Evolutionary conservation across 305 asterid species (phyloP), one percentile per base, ranked within the genome.

Genomic region (Lippia alba): DNA sequence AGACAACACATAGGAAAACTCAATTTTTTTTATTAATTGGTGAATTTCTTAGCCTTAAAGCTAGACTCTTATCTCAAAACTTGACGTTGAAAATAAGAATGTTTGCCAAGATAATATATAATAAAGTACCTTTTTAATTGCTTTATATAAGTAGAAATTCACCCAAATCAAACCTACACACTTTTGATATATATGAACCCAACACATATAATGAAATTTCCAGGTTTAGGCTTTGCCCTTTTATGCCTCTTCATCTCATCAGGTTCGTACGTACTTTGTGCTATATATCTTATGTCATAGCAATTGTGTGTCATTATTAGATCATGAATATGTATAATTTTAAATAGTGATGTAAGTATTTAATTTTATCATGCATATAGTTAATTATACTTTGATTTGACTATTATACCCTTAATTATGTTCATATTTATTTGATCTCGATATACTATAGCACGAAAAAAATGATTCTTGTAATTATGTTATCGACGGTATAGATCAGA

Each of bases 61-160:
- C n/a, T n/a, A n/a, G 85, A 40, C 63, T 74, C 67, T 66, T 67
- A 68, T 60, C 51, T 66, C 74, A 62, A 65, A 68, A 74, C 94
- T 83, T 88, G 86, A 73, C 86, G 82, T 88, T 72, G 53, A 85
- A 88, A 84, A 90, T 61, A 92, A 85, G 87, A 70, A 76, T 65
- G 50, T 24, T 17, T 66, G 17, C 17, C 10, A 45, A 12, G 41
- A 36, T 2, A 36, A 36, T 36, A 4, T 8, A 36, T 24, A 3
- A 1, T 24, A 36, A 57, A 67, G 16, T 9, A 33, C 30, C 30
- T 24, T 34, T 48, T 72, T 1, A n/a, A 1, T 18, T 57, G 20
- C 14, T 65, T 59, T 67, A 49, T 56, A 66, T 73, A 53, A 68
- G 58, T 36, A 33, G 55, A 18, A 32, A 49, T 56, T 64, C 15